phyloP scores from a whole-genome alignment of 164 flowering plant species.

The Magnolia kwangsiensis region DNA sequence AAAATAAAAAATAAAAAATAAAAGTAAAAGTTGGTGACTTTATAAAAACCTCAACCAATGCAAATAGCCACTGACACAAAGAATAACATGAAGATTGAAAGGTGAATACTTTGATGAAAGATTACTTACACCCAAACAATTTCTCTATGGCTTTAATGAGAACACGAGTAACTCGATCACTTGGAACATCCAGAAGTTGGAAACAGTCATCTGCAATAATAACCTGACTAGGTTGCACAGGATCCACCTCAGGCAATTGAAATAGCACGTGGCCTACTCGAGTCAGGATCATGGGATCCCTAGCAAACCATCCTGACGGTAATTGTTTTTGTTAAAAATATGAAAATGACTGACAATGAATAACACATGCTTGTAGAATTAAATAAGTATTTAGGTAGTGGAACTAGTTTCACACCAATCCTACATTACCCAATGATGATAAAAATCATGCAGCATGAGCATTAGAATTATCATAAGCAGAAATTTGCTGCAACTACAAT shows the following conservation, averaged over 20 bases:
- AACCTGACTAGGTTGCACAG: conserved; percentile 39
- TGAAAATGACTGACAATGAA: neutral
- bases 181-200: conserved; percentile 52
- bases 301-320: conserved; percentile 85
- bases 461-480: neutral
- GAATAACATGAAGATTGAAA: neutral
- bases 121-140: conserved; percentile 62
- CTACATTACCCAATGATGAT: neutral
- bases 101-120: too few relatives aligned
- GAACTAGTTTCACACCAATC: neutral
- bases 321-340: neutral
- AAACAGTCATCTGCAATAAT: conserved; percentile 85
- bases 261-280: conserved; percentile 67
- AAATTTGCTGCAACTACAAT: neutral
- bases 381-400: neutral
- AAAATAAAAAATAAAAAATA: neutral
- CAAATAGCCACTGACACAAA: neutral
- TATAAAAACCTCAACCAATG: neutral
- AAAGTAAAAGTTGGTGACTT: neutral
- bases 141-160: conserved; percentile 54
- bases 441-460: neutral
- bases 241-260: conserved; percentile 26
- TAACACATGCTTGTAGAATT: neutral
- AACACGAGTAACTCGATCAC: conserved; percentile 37
- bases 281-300: conserved; percentile 63